Conservation (phyloP, 768 basidiomycete species). For the Tulasnella sp. region DNA sequence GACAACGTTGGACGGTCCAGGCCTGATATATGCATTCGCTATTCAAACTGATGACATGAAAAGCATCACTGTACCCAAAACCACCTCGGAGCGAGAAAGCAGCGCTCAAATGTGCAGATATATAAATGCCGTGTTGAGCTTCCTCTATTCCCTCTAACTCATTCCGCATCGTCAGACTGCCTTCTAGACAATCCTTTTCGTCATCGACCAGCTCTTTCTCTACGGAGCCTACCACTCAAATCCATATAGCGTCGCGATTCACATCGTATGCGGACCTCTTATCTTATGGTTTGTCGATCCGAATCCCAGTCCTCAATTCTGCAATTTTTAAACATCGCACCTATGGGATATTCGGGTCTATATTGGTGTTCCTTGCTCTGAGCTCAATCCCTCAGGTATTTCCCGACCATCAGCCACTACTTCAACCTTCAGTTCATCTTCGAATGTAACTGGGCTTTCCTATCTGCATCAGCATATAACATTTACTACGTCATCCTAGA, state of each 20-base stretch:
- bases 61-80: too few species aligned
- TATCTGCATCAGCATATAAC: constrained; percentile 50
- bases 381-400: constrained; percentile 41
- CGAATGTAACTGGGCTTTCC: constrained; percentile 54
- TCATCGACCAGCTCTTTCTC: constrained; percentile 84
- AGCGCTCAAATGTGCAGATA: too few species aligned
- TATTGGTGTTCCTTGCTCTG: constrained; percentile 20
- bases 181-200: too few species aligned
- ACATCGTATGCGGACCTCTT: constrained; percentile 74
- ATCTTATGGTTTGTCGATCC: constrained; percentile 53
- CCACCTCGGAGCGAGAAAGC: too few species aligned
- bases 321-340: constrained; percentile 26
- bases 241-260: constrained; percentile 70
- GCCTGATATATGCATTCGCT: too few species aligned
- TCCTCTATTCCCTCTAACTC: too few species aligned
- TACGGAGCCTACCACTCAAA: constrained; percentile 93
- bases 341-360: constrained; percentile 12
- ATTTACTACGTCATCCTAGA: constrained; percentile 75
- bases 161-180: too few species aligned
- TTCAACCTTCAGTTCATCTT: constrained; percentile 55
- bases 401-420: constrained; percentile 41
- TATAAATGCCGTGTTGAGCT: too few species aligned
- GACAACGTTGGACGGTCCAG: too few species aligned
- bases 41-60: too few species aligned
- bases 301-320: background rate